Base-by-base conservation (phyloP, 2,329 filamentous ascomycete species). In the Epichloe festucae region DNA sequence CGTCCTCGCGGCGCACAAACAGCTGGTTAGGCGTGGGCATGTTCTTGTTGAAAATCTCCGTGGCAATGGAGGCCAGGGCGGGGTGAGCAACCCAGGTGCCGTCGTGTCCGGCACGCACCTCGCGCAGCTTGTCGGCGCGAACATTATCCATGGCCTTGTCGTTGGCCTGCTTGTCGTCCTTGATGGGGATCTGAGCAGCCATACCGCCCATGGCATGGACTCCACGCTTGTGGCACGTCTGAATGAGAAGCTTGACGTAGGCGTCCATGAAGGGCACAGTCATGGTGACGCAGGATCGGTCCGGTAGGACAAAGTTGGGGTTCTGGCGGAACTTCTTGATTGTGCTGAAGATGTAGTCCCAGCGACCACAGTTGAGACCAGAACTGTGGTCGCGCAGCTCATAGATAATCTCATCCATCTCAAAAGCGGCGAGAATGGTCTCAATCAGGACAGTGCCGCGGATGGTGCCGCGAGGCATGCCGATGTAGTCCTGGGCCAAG, bases 351-450 rank as follows among this genome's bases (percentile, higher is more conserved):
- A 98, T 97, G 78, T 98, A 98, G 68, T 98, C 93, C 93, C 93
- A 98, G 60, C 93, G 86, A 58, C 93, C 93, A 71, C 93, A 97
- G 82, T 98, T 98, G 64, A 98, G 81, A 46, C 93, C 93, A 6
- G 91, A 86, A 68, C 85, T 91, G 77, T 98, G 93, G 66, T 97
- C 91, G 55, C 93, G 86, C 59, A 98, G 84, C 75, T 97, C 93
- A 71, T 96, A 98, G 73, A 98, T 97, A 72, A 98, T 97, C 82
- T 98, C 93, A 63, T 98, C 93, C 93, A 98, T 98, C 78, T 98
- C 93, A 64, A 98, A 98, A 15, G 91, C 93, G 42, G 93, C 93
- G 43, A 91, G 79, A 68, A 98, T 97, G 52, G 93, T 97, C 79
- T 98, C 93, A 64, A 98, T 97, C 61, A 98, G 75, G 40, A 97